phyloP scores from a whole-genome alignment of 495 filamentous ascomycete species.

The Neurospora sp. region DNA sequence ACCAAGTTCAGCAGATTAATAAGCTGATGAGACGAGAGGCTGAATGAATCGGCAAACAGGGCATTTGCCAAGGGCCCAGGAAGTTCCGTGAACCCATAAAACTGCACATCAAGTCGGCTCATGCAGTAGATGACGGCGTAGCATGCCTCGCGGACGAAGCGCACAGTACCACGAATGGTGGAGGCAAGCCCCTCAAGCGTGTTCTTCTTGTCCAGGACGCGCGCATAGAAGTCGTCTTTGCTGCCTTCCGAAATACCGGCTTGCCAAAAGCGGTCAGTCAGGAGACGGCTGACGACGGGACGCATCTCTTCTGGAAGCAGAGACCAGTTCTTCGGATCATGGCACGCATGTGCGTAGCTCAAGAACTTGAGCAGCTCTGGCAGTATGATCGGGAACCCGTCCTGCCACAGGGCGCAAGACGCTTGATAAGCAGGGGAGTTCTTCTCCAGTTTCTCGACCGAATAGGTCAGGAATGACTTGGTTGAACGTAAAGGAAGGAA shows the following conservation, averaged over 20 bases:
- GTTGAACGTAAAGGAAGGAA: conserved; percentile 72
- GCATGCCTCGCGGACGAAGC: conserved; percentile 81
- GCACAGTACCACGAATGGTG: conserved; percentile 74
- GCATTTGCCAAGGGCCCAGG: conserved; percentile 76
- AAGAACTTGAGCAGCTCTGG: conserved; percentile 81
- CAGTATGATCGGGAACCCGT: conserved; percentile 70
- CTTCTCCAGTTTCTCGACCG: conserved; percentile 77
- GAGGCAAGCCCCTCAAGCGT: conserved; percentile 93
- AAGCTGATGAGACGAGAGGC: conserved; percentile 85
- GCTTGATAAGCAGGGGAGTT: conserved; percentile 55
- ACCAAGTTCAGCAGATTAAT: conserved; percentile 81
- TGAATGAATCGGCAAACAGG: conserved; percentile 71
- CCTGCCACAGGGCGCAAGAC: conserved; percentile 71
- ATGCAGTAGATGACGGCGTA: conserved; percentile 93
- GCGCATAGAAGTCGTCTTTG: conserved; percentile 91
- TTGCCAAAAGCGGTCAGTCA: conserved; percentile 98
- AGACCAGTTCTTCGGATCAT: conserved; percentile 77
- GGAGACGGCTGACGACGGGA: conserved; percentile 64
- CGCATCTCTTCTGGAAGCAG: conserved; percentile 69
- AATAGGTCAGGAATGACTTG: conserved; percentile 80
- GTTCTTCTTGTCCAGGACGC: conserved; percentile 74
- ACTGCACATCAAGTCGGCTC: conserved; percentile 73
- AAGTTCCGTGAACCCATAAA: conserved; percentile 80
- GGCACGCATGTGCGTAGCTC: conserved; percentile 87
- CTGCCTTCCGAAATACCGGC: conserved; percentile 91